Base-by-base conservation (phyloP, 768 basidiomycete genomes). In the Rickenella mellea region DNA sequence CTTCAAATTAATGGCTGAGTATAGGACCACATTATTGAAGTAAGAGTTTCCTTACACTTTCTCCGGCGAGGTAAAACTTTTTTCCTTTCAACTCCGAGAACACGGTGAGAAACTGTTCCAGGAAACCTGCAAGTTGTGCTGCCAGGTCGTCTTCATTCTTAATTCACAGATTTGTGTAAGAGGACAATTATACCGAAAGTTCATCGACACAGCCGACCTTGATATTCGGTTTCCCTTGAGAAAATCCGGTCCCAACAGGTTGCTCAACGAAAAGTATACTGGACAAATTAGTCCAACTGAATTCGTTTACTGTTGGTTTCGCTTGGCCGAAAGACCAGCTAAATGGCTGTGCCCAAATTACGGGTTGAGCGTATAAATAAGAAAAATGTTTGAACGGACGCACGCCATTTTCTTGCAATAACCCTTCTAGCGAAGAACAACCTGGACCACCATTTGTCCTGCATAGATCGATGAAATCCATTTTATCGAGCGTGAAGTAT, bases 361-460 rank as follows among this genome's bases (percentile, higher is more conserved):
- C n/a, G 8, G 2, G 32, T 24, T 17, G 8, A 28, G 19, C 21
- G 39, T 6, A 21, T 19, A 21, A 9, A 24, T 19, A n/a, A 5
- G 20, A 7, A 32, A 45, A 24, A 15, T 27, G 10, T 14, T 44
- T 29, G 24, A 33, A 14, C 32, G 12, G 3, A 58, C 74, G 38
- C 50, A 82, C 83, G 11, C 83, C 83, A 48, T 84, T 84, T 53
- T 86, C 84, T 55, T 85, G 78, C 3, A 86, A 54, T 27, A 80
- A 57, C 14, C 82, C 84, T 54, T 82, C 76, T 0, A 86, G 62
- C 2, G 82, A 81, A 9, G 80, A 83, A 51, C 83, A 85, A 22
- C 84, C 83, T 0, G 83, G 84, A 1, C 84, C 83, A n/a, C 83
- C 83, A 48, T 84, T 85, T 4, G 78, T 82, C 83, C 81, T 83